These are phyloP conservation scores for Dendrobium huoshanense DNA, from an alignment of 106 monocot genomes.

Conservation along the genomic window DNA sequence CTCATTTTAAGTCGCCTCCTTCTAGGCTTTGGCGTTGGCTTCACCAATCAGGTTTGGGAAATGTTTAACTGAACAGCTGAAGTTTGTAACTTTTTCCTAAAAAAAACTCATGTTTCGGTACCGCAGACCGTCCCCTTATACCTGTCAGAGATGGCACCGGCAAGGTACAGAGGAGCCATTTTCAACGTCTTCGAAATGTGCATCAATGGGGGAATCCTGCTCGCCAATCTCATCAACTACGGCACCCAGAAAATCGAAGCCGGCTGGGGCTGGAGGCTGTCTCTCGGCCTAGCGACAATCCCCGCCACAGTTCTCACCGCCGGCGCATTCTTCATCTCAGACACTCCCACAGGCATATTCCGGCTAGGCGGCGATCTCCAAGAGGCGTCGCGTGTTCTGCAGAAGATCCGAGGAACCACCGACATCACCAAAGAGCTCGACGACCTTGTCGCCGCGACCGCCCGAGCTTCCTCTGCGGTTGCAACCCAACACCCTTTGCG, in stretches of 20 bases:
- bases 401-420: slow-evolving; percentile 2
- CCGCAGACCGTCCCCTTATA: slow-evolving; percentile 21
- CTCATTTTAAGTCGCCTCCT: slow-evolving; percentile 74
- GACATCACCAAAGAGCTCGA: slow-evolving; percentile 6
- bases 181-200: slow-evolving; percentile 5
- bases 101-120: neutral
- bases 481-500: no score
- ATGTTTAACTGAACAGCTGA: no score
- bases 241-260: slow-evolving; percentile 27
- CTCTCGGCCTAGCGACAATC: slow-evolving; percentile 31
- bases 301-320: slow-evolving; percentile 27
- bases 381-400: neutral
- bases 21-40: slow-evolving; percentile 86
- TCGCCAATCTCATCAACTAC: slow-evolving; percentile 39
- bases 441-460: slow-evolving; percentile 1
- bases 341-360: slow-evolving; percentile 39
- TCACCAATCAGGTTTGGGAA: slow-evolving; percentile 69
- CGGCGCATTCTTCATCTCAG: slow-evolving; percentile 32
- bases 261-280: slow-evolving; percentile 43
- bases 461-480: neutral
- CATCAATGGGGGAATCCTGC: slow-evolving; percentile 26
- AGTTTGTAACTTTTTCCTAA: neutral
- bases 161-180: slow-evolving; percentile 19
- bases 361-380: slow-evolving; percentile 13
- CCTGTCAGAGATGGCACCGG: slow-evolving; percentile 26